These are phyloP conservation scores for Naganishia sp. DNA, from an alignment of 1,284 basidiomycete genomes.

Conservation along the genomic window DNA sequence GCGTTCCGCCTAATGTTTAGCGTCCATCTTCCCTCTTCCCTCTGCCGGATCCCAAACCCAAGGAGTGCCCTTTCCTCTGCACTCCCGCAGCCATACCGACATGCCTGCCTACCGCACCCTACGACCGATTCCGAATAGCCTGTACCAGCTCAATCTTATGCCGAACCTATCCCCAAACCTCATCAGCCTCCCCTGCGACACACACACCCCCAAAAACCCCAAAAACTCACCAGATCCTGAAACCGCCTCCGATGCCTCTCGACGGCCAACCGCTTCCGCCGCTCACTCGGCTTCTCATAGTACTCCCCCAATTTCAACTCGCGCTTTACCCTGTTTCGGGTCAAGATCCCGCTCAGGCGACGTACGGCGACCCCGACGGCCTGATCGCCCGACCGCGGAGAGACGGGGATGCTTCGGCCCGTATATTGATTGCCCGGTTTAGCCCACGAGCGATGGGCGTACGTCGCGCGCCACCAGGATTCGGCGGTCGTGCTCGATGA, in stretches of 20 bases:
- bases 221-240: conserved; percentile 46
- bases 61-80: too few species aligned
- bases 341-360: conserved; percentile 33
- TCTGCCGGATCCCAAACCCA: too few species aligned
- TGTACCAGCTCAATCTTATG: conserved; percentile 44
- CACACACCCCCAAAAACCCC: not conserved
- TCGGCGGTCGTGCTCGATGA: conserved; percentile 4
- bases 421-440: conserved; percentile 38
- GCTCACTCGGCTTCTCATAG: conserved; percentile 46
- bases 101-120: not conserved
- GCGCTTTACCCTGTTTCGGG: conserved; percentile 37
- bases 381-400: conserved; percentile 24
- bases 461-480: conserved; percentile 22
- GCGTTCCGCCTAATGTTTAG: too few species aligned
- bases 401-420: conserved; percentile 33
- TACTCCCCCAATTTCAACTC: conserved; percentile 39
- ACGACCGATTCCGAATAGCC: conserved; percentile 37
- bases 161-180: conserved; percentile 39
- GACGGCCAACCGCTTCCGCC: conserved; percentile 40
- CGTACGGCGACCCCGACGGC: conserved; percentile 34
- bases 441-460: not conserved
- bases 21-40: not conserved
- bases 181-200: not conserved
- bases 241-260: conserved; percentile 48
- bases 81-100: not conserved